Evolutionary conservation across 225 moss, liverwort and hornwort genomes (phyloP).

Genomic region (Physcomitrium patens): DNA sequence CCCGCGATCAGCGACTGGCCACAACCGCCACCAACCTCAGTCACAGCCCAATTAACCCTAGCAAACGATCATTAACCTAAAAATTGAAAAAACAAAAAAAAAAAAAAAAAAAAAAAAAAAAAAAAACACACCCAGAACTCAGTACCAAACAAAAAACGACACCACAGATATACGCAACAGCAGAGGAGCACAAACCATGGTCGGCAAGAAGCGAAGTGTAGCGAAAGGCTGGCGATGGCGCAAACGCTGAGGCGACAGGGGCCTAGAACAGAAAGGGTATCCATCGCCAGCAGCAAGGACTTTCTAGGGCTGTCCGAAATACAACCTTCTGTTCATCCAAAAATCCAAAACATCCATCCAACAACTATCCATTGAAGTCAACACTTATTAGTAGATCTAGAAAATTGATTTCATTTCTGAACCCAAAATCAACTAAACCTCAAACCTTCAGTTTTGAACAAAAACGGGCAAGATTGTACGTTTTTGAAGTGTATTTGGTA

Average conservation of each 20-base stretch:
- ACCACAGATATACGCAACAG: no score
- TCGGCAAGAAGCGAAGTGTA: conserved; percentile 24
- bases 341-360: background rate
- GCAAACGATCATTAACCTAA: background rate
- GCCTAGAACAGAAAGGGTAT: background rate
- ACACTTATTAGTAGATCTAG: no score
- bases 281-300: rapidly evolving
- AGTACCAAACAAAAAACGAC: background rate
- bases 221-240: conserved; percentile 25
- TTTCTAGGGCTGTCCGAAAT: conserved; percentile 26
- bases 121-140: background rate
- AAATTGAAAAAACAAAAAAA: background rate
- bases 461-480: background rate
- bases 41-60: background rate
- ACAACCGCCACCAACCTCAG: conserved; percentile 12
- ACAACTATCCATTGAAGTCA: background rate
- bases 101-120: background rate
- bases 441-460: no score
- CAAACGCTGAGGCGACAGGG: background rate
- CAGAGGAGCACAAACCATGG: conserved; percentile 26
- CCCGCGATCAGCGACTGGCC: conserved; percentile 70
- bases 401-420: background rate
- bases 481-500: background rate
- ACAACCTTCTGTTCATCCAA: background rate
- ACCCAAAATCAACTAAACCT: no score